Evolutionary conservation across 768 basidiomycete genomes (phyloP).

Genomic region (Hypholoma sublateritium): DNA sequence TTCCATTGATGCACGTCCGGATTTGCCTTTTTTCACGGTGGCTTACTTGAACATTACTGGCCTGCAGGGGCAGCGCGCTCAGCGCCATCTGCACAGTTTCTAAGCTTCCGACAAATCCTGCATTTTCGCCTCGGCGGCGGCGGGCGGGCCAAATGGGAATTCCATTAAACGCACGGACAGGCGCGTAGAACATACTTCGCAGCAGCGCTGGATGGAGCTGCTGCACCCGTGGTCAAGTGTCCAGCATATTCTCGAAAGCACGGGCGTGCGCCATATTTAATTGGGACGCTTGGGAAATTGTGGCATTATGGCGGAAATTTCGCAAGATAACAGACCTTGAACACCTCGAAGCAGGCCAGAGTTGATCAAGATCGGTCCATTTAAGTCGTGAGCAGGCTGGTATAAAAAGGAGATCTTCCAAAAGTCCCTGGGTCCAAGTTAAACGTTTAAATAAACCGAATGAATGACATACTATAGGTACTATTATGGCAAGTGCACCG

Average conservation of each 20-base stretch:
- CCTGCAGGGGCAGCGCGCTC: constrained; percentile 19
- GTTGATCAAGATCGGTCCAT: constrained; percentile 3
- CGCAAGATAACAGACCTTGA: constrained; percentile 2
- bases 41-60: constrained; percentile 23
- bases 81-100: constrained; percentile 10
- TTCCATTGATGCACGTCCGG: constrained; percentile 21
- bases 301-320: constrained; percentile 7
- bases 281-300: constrained; percentile 7
- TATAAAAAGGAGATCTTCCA: not conserved
- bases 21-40: constrained; percentile 29
- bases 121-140: not conserved
- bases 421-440: constrained; percentile 3
- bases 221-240: constrained; percentile 1
- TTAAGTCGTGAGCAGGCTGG: not conserved
- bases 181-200: not conserved
- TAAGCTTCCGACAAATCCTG: constrained; percentile 21
- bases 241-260: not conserved
- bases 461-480: constrained; percentile 5
- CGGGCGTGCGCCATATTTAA: not conserved
- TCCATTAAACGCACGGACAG: not conserved
- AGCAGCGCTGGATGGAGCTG: not conserved
- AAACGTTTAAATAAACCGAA: constrained; percentile 1
- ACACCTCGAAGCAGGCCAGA: constrained; percentile 6
- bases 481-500: constrained; percentile 1
- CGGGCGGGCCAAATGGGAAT: not conserved